Evolutionary conservation across 2,329 filamentous ascomycete species (phyloP), one percentile per base, ranked within the genome.

Genomic region (Fusarium chuoi): DNA sequence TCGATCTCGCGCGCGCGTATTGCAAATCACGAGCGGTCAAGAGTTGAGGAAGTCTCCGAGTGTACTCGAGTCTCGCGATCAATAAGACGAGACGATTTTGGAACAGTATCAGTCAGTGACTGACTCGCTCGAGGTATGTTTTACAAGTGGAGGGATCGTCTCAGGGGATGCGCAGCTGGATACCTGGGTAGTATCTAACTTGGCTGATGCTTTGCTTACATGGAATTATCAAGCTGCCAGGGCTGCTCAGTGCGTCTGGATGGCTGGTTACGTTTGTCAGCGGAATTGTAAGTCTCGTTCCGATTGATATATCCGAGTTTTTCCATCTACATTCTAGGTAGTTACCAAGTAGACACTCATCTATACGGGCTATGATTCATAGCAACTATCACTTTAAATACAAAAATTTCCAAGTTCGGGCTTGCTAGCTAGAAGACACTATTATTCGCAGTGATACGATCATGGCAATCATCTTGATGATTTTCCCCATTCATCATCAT

Each of bases 1-100:
- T 55, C n/a, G 12, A 55, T 55, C 35, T 62, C 20, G 24, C 49
- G 65, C 66, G 65, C 65, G 66, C 42, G 66, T 56, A 68, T 68
- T 68, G 64, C 39, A 33, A 68, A 69, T 68, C 57, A 51, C 15
- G 3, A 24, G 28, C 17, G 46, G 52, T 52, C 24, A 42, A 30
- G 35, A 22, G 2, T 33, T n/a, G 14, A 26, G 14, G 8, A 51
- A 51, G 15, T 51, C 46, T 51, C 15, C 46, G 22, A 51, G 28
- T 51, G 46, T 24, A 24, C 46, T 49, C 28, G 15, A 33, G 46
- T 33, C 48, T 51, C 48, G 22, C 48, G 22, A 24, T 24, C 24
- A 9, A 36, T 33, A 30, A 30, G 9, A 59, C 51, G 30, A 52
- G 35, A 13, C 56, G 39, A 33, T 28, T 51, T 51, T 59, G 14